A percentile compares a stretch with the other conserved stretches of the same genome.
phyloP scores from a whole-genome alignment of 2,329 filamentous ascomycete genomes.

The Dendrostoma leiphaemia region DNA sequence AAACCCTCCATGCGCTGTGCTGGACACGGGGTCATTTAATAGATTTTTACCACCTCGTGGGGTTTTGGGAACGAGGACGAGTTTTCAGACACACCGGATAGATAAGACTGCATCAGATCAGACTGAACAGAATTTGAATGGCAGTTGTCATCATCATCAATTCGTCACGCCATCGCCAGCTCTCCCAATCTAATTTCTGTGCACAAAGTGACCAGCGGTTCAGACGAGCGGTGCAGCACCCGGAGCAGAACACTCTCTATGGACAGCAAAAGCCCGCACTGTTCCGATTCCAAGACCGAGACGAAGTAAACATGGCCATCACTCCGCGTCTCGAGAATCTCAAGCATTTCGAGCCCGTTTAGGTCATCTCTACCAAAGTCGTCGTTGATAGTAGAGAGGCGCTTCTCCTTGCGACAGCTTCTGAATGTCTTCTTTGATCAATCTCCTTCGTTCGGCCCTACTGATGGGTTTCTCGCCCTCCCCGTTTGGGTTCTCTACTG shows the following conservation, averaged over 20 bases:
- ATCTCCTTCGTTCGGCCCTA: slow-evolving; percentile 51
- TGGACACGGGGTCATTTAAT: background rate
- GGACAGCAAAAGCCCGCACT: background rate
- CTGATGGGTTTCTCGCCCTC: slow-evolving; percentile 47
- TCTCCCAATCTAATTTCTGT: background rate
- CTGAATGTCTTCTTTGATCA: slow-evolving; percentile 58
- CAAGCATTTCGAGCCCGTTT: background rate
- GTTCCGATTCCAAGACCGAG: background rate
- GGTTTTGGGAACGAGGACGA: background rate
- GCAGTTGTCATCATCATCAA: background rate
- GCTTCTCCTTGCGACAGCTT: slow-evolving; percentile 43
- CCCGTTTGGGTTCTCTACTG: slow-evolving; percentile 34
- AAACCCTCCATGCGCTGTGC: background rate
- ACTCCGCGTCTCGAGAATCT: no score
- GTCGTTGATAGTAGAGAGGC: slow-evolving; percentile 52
- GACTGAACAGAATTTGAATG: background rate
- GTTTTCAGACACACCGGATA: background rate
- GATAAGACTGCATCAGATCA: background rate
- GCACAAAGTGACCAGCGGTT: background rate
- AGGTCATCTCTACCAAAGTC: slow-evolving; percentile 43
- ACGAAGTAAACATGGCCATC: background rate
- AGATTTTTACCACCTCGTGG: background rate
- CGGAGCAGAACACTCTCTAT: background rate
- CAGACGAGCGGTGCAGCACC: no score
- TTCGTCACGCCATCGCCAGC: background rate